Conservation (phyloP, 2,329 filamentous ascomycete species). For the Macroventuria anomochaeta region DNA sequence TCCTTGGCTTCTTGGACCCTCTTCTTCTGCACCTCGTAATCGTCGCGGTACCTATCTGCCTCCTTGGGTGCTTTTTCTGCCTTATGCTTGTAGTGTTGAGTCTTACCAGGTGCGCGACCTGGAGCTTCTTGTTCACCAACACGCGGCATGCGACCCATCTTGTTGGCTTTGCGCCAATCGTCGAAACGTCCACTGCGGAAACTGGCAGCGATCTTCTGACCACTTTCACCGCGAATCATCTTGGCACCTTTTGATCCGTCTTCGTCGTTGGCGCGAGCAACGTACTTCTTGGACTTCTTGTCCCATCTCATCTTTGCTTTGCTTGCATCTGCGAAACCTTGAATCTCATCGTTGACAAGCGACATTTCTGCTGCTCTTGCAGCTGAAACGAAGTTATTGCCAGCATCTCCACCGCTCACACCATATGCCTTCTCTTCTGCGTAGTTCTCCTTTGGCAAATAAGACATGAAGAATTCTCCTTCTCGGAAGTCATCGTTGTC, state of each 20-base stretch:
- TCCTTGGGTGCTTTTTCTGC: slow-evolving; percentile 88
- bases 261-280: slow-evolving; percentile 88
- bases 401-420: slow-evolving; percentile 76
- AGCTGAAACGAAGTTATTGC: slow-evolving; percentile 79
- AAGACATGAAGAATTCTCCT: slow-evolving; percentile 94
- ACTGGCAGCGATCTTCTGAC: slow-evolving; percentile 91
- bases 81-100: slow-evolving; percentile 75
- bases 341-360: slow-evolving; percentile 85
- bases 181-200: slow-evolving; percentile 96
- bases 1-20: slow-evolving; percentile 85
- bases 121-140: slow-evolving; percentile 78
- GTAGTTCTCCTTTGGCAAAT: slow-evolving; percentile 82
- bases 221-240: slow-evolving; percentile 86
- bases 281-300: slow-evolving; percentile 95
- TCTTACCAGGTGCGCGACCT: slow-evolving; percentile 22
- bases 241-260: slow-evolving; percentile 79
- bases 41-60: slow-evolving; percentile 89
- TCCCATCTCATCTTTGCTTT: slow-evolving; percentile 90
- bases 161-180: slow-evolving; percentile 86
- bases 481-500: slow-evolving; percentile 71
- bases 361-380: slow-evolving; percentile 93
- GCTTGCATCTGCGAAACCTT: slow-evolving; percentile 78
- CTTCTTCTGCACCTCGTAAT: slow-evolving; percentile 91
- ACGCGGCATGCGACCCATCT: slow-evolving; percentile 76
- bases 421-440: slow-evolving; percentile 93